Percentiles rank a stretch among this genome's conserved stretches.
phyloP scores from a whole-genome alignment of 495 filamentous ascomycete genomes.

The Tuber microsphaerosporum region DNA sequence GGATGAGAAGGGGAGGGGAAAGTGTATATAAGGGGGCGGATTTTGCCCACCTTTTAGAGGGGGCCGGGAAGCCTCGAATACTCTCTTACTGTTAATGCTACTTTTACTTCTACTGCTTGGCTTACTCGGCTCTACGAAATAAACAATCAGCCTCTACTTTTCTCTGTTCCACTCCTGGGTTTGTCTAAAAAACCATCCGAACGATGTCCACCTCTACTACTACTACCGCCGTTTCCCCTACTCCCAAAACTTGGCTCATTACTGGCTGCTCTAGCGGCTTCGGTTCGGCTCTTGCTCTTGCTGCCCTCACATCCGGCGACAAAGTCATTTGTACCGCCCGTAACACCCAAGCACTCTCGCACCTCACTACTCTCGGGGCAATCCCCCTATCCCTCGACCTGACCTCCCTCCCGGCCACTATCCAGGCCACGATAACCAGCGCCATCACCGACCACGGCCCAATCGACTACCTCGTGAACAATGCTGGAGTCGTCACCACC shows the following conservation, averaged over 20 bases:
- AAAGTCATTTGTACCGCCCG: slow-evolving; percentile 54
- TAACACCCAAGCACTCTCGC: slow-evolving; percentile 43
- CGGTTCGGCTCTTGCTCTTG: slow-evolving; percentile 45
- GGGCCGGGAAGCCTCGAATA: neutral
- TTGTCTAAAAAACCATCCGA: neutral
- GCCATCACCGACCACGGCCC: neutral
- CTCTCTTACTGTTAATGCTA: neutral
- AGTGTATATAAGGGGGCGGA: neutral
- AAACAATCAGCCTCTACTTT: neutral
- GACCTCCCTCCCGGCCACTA: neutral
- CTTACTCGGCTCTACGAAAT: neutral
- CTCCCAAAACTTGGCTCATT: slow-evolving; percentile 47
- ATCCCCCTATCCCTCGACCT: slow-evolving; percentile 45
- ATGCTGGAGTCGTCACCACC: neutral
- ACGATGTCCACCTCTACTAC: neutral
- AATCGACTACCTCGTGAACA: neutral
- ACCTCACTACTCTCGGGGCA: slow-evolving; percentile 46
- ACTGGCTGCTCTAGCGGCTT: slow-evolving; percentile 50
- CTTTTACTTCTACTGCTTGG: neutral
- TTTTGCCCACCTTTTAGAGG: neutral
- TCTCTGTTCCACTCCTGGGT: neutral
- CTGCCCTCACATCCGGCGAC: slow-evolving; percentile 49
- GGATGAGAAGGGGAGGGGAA: neutral
- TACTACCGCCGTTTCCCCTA: neutral
- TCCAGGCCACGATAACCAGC: neutral